Evolutionary conservation across 1,284 basidiomycete genomes (phyloP), one percentile per base, ranked within the genome.

Genomic region (Grifola frondosa): DNA sequence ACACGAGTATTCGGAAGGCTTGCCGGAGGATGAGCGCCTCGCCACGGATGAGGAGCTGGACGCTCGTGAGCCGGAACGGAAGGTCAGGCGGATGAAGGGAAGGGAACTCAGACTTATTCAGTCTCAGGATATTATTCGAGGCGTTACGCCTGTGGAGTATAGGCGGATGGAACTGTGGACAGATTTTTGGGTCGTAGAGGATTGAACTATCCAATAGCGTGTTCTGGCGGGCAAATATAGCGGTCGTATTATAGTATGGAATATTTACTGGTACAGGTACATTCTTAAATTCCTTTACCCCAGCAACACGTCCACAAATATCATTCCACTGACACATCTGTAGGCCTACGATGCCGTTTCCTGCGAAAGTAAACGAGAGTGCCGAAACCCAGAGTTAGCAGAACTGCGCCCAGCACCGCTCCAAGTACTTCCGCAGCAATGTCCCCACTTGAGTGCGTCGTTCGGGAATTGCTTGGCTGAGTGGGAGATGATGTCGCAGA

Each of bases 41-140:
- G 66, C 67, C 29, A 84, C 81, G 15, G 92, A 91, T 62, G 85
- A 83, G 41, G 91, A 91, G 61, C 67, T 78, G 21, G 91, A 94
- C 56, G 57, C 53, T 4, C 64, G 61, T 10, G 79, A 91, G 36
- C 84, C 84, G 1, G 71, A 81, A 49, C 70, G 89, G 46, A 80
- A 74, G 56, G 76, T 78, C 3, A 73, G 73, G 44, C 70, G 91
- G 37, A 91, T 93, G 86, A 76, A 84, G 33, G 81, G 83, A 19
- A 72, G 93, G 42, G 94, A 97, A 64, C 67, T 97, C 47, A 75
- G 84, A 35, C 71, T 97, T 28, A 73, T 97, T 2, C 87, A 90
- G 56, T 84, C 84, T 15, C 82, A 89, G 56, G 75, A 81, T 54
- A 64, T 77, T 28, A 71, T 80, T 42, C 61, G 69, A 5, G 64